Conservation (phyloP, 2,329 filamentous ascomycete species). For the Teratosphaeria gauchensis region DNA sequence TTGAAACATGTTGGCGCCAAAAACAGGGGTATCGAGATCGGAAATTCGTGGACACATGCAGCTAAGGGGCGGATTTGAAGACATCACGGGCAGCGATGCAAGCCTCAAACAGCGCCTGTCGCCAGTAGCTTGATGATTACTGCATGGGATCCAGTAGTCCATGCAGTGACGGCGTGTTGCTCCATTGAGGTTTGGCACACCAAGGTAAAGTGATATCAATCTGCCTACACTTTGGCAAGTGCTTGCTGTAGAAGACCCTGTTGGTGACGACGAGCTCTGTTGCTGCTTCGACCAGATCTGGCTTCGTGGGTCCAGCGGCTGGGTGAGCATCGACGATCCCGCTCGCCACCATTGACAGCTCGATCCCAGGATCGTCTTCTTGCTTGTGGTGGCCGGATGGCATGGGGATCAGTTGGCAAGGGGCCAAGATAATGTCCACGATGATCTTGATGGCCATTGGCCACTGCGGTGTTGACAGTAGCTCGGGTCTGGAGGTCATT, state of each 20-base stretch:
- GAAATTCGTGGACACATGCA: too few relatives aligned
- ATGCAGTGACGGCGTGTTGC: too few relatives aligned
- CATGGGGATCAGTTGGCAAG: background rate
- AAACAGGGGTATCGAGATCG: too few relatives aligned
- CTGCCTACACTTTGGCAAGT: background rate
- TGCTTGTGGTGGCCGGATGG: background rate
- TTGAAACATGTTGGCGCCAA: background rate
- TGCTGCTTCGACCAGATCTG: background rate
- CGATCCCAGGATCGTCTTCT: background rate
- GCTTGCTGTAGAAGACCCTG: background rate
- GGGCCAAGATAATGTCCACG: background rate
- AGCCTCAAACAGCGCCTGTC: too few relatives aligned
- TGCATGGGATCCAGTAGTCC: too few relatives aligned
- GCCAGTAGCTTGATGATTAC: too few relatives aligned
- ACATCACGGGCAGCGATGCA: too few relatives aligned
- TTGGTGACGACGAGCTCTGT: background rate
- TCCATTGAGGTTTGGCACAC: background rate
- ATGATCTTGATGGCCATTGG: background rate
- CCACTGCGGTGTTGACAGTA: background rate
- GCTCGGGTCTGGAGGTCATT: background rate
- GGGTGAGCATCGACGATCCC: background rate
- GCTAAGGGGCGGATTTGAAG: too few relatives aligned
- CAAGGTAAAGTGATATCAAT: background rate
- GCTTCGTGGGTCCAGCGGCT: background rate
- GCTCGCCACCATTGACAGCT: background rate